Percentiles rank a stretch among this genome's conserved stretches.
These are phyloP conservation scores for Raphanus hybrid DNA, from an alignment of 441 rosid species.

Conservation along the genomic window DNA sequence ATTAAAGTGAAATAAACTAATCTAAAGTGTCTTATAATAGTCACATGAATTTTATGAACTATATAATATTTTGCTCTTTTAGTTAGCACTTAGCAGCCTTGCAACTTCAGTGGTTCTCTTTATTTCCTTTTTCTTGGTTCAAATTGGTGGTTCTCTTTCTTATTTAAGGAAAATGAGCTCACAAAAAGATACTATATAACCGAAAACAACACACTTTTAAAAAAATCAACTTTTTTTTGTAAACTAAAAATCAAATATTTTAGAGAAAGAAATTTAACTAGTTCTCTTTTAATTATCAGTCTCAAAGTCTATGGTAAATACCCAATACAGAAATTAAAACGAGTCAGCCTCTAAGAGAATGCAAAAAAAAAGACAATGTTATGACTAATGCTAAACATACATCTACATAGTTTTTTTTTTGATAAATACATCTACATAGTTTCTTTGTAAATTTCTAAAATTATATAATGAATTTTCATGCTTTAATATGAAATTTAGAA, in stretches of 20 bases:
- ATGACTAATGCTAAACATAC: conserved; percentile 8
- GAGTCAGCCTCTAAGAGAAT: background rate
- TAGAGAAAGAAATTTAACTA: background rate
- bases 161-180: too few relatives aligned
- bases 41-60: conserved; percentile 41
- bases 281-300: background rate
- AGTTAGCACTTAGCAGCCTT: conserved; percentile 24
- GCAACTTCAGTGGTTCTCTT: conserved; percentile 17
- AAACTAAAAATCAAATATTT: too few relatives aligned
- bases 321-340: background rate
- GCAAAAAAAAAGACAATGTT: background rate
- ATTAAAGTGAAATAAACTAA: background rate
- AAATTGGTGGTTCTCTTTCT: conserved; percentile 32
- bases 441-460: too few relatives aligned
- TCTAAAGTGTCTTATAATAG: conserved; percentile 10
- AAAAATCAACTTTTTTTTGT: background rate
- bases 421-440: too few relatives aligned
- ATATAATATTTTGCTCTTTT: background rate
- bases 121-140: background rate
- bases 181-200: too few relatives aligned
- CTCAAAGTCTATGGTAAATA: background rate
- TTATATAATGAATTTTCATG: background rate
- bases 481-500: background rate
- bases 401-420: background rate
- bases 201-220: too few relatives aligned